Evolutionary conservation across 1,139 yeast species (phyloP), one percentile per base, ranked within the genome.

Genomic region (Candida albicans): DNA sequence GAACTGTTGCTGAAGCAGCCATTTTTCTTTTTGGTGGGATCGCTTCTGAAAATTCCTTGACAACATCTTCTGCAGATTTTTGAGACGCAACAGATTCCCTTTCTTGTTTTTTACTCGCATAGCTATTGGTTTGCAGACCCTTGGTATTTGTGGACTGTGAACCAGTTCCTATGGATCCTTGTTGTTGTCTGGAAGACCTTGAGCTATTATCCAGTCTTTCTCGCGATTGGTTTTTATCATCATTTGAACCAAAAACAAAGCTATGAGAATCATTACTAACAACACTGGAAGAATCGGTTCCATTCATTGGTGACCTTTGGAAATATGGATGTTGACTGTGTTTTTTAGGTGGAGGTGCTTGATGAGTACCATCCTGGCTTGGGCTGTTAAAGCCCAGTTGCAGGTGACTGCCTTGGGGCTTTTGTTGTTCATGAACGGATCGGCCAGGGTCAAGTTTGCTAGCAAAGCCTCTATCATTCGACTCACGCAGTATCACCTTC

Each of bases 241-340:
- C 22, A 18, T 18, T 18, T 18, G 36, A 2, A 22, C 41, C 53
- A 53, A 68, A 70, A 1, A 64, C 58, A 45, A 68, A 68, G 44
- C 70, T 65, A 26, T 63, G 73, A 1, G 68, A 52, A 43, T 68
- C 73, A 41, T 52, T 53, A 25, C 53, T 48, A 11, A 45, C 25
- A 12, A 37, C 40, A 32, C 49, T 46, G 18, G 33, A 24, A 12
- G 37, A 11, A 32, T 45, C 46, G 8, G 33, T 28, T n/a, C 40
- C 48, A 33, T 42, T 33, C 35, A 43, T 33, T 11, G 45, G 42
- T 8, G 43, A 34, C 26, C 43, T 53, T 12, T 48, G 51, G 30
- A 44, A 52, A 45, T 57, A 57, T 3, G 61, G 60, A 39, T 58
- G 60, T 12, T 37, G 43, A 9, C 10, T 32, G 31, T 31, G 24